Percentiles rank a stretch among this genome's conserved stretches.
phyloP scores from a whole-genome alignment of 179 eudicot genomes.

The Actinidia arguta region DNA sequence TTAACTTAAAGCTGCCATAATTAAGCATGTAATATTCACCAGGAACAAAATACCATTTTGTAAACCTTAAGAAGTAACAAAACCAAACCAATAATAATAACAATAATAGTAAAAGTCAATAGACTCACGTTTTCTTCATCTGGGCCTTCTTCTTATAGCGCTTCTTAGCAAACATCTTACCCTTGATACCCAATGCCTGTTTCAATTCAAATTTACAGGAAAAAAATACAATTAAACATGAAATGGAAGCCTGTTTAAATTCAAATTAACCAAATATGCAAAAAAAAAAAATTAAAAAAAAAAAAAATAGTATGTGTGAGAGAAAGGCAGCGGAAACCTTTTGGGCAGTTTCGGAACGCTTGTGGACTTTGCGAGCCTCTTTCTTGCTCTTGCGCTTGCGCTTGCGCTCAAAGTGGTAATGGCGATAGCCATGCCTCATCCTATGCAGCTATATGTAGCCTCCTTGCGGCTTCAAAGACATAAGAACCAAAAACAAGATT shows the following conservation, averaged over 20 bases:
- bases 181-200: slow-evolving; percentile 93
- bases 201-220: slow-evolving; percentile 11
- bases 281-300: neutral
- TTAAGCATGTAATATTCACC: too few relatives aligned
- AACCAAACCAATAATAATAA: too few relatives aligned
- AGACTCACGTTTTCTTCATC: slow-evolving; percentile 92
- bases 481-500: neutral
- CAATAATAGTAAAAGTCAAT: neutral
- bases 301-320: neutral
- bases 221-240: neutral
- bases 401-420: slow-evolving; percentile 81
- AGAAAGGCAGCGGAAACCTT: too few relatives aligned
- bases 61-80: too few relatives aligned
- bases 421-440: slow-evolving; percentile 83
- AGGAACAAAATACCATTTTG: too few relatives aligned
- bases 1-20: too few relatives aligned
- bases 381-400: too few relatives aligned
- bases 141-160: slow-evolving; percentile 82
- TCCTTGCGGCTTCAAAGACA: slow-evolving; percentile 77
- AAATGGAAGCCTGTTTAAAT: too few relatives aligned
- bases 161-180: slow-evolving; percentile 86
- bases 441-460: slow-evolving; percentile 81
- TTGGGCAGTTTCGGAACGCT: slow-evolving; percentile 65
- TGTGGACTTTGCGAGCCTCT: slow-evolving; percentile 84
- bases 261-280: rapidly evolving